Evolutionary conservation across 768 basidiomycete species (phyloP).

Genomic region (Phlebiopsis gigantea): DNA sequence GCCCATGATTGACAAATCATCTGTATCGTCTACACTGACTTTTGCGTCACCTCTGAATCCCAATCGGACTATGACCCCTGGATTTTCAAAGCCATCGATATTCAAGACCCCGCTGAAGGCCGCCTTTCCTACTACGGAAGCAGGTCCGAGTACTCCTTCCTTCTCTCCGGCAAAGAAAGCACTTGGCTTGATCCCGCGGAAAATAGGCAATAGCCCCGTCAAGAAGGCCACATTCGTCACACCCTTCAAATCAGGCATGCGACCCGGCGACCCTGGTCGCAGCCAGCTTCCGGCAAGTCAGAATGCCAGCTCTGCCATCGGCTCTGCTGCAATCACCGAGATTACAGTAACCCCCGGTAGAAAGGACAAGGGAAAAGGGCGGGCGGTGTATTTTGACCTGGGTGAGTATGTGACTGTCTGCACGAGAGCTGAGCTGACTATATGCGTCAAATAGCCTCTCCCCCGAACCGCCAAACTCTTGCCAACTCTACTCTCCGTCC

Average conservation of each 20-base stretch:
- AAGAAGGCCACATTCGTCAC: constrained; percentile 23
- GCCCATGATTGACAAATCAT: constrained; percentile 14
- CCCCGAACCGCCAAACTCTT: constrained; percentile 12
- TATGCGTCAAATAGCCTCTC: not conserved
- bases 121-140: not conserved
- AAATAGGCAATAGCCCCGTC: not conserved
- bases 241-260: constrained; percentile 27
- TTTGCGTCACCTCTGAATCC: constrained; percentile 21
- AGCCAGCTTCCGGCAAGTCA: constrained; percentile 12
- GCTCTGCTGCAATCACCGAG: not conserved
- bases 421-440: not conserved
- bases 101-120: not conserved
- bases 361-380: constrained; percentile 18
- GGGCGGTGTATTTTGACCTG: constrained; percentile 5
- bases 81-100: constrained; percentile 1
- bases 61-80: constrained; percentile 4
- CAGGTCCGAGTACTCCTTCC: not conserved
- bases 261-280: constrained; percentile 24
- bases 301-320: not conserved
- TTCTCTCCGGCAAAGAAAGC: constrained; percentile 13
- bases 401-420: not conserved
- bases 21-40: constrained; percentile 1
- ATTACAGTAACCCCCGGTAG: not conserved
- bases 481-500: constrained; percentile 16
- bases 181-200: constrained; percentile 24